Evolutionary conservation across 2,329 filamentous ascomycete species (phyloP).

Genomic region (Corynespora cassiicola): DNA sequence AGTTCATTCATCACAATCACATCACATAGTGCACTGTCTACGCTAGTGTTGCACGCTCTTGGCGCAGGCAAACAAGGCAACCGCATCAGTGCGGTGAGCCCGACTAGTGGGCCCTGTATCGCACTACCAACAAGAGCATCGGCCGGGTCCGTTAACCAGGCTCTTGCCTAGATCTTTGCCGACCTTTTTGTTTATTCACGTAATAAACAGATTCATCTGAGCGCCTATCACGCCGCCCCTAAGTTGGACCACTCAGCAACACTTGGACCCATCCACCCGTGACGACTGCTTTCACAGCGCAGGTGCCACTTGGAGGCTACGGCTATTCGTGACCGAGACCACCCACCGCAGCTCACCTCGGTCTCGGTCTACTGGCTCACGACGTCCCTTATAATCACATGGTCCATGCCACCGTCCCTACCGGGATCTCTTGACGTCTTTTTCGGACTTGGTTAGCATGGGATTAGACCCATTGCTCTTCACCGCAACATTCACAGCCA

Average conservation of each 20-base stretch:
- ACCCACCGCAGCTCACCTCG: constrained; percentile 4
- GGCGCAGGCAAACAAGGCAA: constrained; percentile 14
- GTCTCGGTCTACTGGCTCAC: constrained; percentile 2
- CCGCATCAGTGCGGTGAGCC: constrained; percentile 6
- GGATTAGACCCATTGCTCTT: constrained; percentile 4
- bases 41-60: too few relatives aligned
- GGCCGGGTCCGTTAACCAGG: constrained; percentile 3
- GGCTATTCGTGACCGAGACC: constrained; percentile 4
- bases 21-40: too few relatives aligned
- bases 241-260: constrained; percentile 3
- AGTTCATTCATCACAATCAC: too few relatives aligned
- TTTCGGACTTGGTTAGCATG: constrained; percentile 9
- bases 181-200: constrained; percentile 5
- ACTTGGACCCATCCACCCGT: neutral
- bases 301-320: constrained; percentile 7
- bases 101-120: constrained; percentile 3
- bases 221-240: constrained; percentile 3
- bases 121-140: constrained; percentile 4
- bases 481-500: constrained; percentile 5
- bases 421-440: neutral
- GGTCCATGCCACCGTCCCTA: too few relatives aligned
- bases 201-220: constrained; percentile 5
- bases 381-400: neutral
- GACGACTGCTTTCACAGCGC: constrained; percentile 9
- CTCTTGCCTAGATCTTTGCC: constrained; percentile 5